These are phyloP conservation scores for Umbellularia californica DNA, from an alignment of 164 flowering plant species.

Conservation along the genomic window DNA sequence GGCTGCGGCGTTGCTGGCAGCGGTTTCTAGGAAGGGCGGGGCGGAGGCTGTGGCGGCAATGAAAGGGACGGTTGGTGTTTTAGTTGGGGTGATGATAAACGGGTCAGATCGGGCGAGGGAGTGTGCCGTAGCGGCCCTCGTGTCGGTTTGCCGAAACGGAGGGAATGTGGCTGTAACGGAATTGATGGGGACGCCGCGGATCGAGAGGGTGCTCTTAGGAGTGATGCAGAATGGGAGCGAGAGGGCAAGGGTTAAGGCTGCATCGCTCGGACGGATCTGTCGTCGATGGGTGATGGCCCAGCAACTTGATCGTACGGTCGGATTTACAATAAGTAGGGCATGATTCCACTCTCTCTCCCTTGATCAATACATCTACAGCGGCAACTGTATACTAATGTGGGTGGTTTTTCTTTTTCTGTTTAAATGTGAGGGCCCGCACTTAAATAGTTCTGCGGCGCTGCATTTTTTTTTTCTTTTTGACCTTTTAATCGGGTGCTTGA, in stretches of 20 bases:
- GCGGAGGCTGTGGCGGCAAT: conserved; percentile 42
- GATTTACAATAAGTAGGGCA: not conserved
- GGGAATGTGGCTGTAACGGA: conserved; percentile 53
- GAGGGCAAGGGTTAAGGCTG: conserved; percentile 57
- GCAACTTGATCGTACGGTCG: conserved; percentile 1
- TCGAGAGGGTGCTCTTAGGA: conserved; percentile 71
- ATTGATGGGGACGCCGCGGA: conserved; percentile 44
- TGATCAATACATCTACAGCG: too few species aligned
- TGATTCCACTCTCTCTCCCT: too few species aligned
- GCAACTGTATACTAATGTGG: too few species aligned
- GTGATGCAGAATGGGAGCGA: conserved; percentile 59
- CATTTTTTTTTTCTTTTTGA: too few species aligned
- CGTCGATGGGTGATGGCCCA: conserved; percentile 47
- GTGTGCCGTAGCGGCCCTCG: conserved; percentile 65
- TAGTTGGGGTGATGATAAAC: conserved; percentile 39
- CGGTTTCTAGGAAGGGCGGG: conserved; percentile 70
- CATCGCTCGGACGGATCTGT: conserved; percentile 50
- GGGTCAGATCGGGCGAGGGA: conserved; percentile 63
- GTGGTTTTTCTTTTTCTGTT: too few species aligned
- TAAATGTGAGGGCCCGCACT: too few species aligned
- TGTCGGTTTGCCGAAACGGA: conserved; percentile 57
- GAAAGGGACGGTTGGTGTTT: conserved; percentile 22
- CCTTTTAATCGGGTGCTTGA: too few species aligned
- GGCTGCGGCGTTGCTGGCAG: conserved; percentile 53
- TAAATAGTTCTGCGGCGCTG: too few species aligned